phyloP scores from a whole-genome alignment of 148 eudicot genomes.

The Rhododendron simsii region DNA sequence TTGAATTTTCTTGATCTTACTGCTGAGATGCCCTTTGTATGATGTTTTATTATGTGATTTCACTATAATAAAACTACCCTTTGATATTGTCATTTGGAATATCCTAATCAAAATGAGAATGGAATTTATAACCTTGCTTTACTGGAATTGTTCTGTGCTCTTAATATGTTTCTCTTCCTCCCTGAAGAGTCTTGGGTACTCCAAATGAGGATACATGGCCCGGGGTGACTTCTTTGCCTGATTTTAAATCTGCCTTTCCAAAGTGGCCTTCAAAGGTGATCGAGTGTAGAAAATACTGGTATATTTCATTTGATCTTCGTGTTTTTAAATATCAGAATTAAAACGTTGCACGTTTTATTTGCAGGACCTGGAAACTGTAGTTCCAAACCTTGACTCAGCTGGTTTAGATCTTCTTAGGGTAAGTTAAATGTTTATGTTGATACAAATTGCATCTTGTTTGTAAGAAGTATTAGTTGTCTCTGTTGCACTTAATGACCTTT shows the following conservation, averaged over 20 bases:
- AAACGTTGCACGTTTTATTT: slow-evolving; percentile 17
- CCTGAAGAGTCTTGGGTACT: slow-evolving; percentile 74
- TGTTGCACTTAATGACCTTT: background rate
- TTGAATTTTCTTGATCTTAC: background rate
- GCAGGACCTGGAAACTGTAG: slow-evolving; percentile 70
- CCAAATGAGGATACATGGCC: slow-evolving; percentile 96
- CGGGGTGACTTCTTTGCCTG: slow-evolving; percentile 92
- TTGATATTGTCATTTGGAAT: background rate
- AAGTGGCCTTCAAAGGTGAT: slow-evolving; percentile 84
- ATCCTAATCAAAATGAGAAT: background rate
- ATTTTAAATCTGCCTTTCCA: slow-evolving; percentile 78
- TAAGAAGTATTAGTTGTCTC: background rate
- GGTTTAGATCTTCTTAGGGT: slow-evolving; percentile 84
- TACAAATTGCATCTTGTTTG: background rate
- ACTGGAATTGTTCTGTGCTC: background rate
- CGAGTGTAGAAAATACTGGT: background rate
- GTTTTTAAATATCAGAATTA: background rate
- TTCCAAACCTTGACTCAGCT: slow-evolving; percentile 71
- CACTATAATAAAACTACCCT: too few relatives aligned
- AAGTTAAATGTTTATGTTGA: slow-evolving; percentile 24
- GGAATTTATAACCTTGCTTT: background rate
- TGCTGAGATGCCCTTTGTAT: background rate
- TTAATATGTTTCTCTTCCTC: slow-evolving; percentile 1
- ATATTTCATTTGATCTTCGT: background rate
- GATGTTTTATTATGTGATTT: too few relatives aligned